Evolutionary conservation across 352 stramenopile species (phyloP).

Genomic region (Phytophthora sojae): DNA sequence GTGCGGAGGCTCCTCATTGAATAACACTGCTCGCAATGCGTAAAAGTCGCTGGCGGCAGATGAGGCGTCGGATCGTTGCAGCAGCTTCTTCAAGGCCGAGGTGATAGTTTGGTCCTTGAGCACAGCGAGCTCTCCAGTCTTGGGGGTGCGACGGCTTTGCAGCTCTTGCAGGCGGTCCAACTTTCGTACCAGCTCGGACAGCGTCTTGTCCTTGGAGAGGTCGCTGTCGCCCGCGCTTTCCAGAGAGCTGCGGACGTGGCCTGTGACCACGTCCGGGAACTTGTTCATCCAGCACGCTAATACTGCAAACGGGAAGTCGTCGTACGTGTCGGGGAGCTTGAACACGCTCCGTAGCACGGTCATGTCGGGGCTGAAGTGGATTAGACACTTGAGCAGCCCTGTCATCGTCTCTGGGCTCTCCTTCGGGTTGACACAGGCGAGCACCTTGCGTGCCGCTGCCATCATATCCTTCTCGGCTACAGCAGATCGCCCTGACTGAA

Average conservation of each 20-base stretch:
- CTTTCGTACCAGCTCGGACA: constrained; percentile 64
- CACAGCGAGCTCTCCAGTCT: constrained; percentile 35
- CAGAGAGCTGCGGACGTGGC: constrained; percentile 59
- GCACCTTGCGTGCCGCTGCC: constrained; percentile 76
- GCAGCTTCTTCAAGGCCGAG: constrained; percentile 47
- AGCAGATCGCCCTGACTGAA: constrained; percentile 46
- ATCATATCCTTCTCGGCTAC: constrained; percentile 67
- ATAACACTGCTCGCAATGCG: constrained; percentile 33
- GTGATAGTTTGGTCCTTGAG: constrained; percentile 59
- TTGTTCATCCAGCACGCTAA: constrained; percentile 79
- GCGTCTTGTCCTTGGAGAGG: constrained; percentile 46
- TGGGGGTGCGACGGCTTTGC: constrained; percentile 24
- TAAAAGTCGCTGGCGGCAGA: constrained; percentile 31
- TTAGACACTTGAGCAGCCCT: constrained; percentile 78
- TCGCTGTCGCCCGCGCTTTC: constrained; percentile 36
- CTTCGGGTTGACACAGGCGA: constrained; percentile 76
- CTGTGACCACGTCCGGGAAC: constrained; percentile 65
- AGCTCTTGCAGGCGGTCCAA: constrained; percentile 66
- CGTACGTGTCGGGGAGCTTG: constrained; percentile 70
- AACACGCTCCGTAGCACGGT: constrained; percentile 81
- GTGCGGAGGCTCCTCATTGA: constrained; percentile 48
- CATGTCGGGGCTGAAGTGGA: constrained; percentile 71
- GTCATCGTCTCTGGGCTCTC: constrained; percentile 79
- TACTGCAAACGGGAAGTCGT: constrained; percentile 73
- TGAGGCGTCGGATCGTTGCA: constrained; percentile 24